A percentile compares a stretch with the other conserved stretches of the same genome.
Conservation (phyloP, 2,329 filamentous ascomycete genomes). For the Trematosphaeria pertusa region DNA sequence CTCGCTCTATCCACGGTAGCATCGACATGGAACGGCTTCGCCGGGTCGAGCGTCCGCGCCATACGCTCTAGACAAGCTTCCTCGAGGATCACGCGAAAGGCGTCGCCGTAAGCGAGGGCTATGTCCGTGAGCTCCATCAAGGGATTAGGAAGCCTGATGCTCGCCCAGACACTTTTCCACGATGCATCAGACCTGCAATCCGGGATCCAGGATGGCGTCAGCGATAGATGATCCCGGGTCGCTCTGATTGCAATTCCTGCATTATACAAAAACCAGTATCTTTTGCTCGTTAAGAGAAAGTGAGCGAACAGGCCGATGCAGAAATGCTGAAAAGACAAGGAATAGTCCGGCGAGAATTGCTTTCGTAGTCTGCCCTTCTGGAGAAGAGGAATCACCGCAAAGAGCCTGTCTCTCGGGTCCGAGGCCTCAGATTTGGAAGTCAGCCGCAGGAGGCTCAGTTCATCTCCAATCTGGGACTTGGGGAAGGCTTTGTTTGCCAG, state of each 20-base stretch:
- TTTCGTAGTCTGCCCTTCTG: background rate
- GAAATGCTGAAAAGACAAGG: conserved; percentile 17
- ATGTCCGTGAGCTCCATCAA: no score
- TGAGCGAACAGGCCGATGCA: conserved; percentile 19
- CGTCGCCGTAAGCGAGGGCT: no score
- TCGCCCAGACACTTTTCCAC: no score
- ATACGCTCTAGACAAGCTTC: no score
- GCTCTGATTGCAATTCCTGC: background rate
- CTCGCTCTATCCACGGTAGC: conserved; percentile 2
- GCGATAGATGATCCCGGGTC: no score
- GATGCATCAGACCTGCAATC: conserved; percentile 1
- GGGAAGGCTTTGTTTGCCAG: conserved; percentile 7
- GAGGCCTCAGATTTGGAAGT: conserved; percentile 11
- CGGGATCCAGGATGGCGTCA: conserved; percentile 8
- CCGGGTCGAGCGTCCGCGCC: no score
- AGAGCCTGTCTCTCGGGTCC: conserved; percentile 17
- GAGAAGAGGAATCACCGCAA: conserved; percentile 12
- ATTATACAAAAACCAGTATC: conserved; percentile 6
- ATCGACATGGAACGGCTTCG: background rate
- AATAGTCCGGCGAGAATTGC: conserved; percentile 11
- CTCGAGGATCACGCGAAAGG: no score
- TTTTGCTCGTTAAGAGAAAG: conserved; percentile 1
- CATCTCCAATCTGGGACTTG: background rate
- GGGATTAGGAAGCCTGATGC: no score
- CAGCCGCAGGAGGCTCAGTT: conserved; percentile 7